Conservation (phyloP, 2,329 filamentous ascomycete genomes). For the Diaporthe velutina region DNA sequence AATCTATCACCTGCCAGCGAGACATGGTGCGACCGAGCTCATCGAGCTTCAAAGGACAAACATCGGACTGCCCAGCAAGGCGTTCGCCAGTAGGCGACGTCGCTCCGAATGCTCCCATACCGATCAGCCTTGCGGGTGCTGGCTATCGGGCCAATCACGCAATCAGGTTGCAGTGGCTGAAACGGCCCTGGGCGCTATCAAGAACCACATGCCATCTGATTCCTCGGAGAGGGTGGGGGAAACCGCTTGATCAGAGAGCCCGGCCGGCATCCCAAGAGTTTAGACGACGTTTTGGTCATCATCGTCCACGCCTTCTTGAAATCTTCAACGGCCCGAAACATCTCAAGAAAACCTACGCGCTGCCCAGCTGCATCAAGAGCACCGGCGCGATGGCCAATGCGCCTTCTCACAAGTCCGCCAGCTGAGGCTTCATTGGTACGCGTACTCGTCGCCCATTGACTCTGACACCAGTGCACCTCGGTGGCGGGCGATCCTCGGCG, state of each 20-base stretch:
- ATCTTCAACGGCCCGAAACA: slow-evolving; percentile 6
- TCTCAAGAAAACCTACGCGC: neutral
- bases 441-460: neutral
- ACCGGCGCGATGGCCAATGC: neutral
- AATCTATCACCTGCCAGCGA: slow-evolving; percentile 22
- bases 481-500: slow-evolving; percentile 18
- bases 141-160: slow-evolving; percentile 2
- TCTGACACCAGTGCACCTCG: neutral
- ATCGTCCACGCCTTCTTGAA: slow-evolving; percentile 6
- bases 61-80: slow-evolving; percentile 17
- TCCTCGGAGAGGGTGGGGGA: neutral
- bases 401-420: neutral
- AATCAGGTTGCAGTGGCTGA: slow-evolving; percentile 4
- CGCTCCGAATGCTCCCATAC: slow-evolving; percentile 18
- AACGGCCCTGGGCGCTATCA: neutral
- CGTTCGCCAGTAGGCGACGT: slow-evolving; percentile 2
- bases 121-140: slow-evolving; percentile 19
- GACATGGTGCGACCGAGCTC: neutral
- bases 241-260: neutral
- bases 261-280: neutral
- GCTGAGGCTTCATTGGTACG: neutral
- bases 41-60: neutral
- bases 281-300: neutral
- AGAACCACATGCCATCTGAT: slow-evolving; percentile 9
- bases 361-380: neutral